phyloP scores from a whole-genome alignment of 2,329 filamentous ascomycete genomes.

The Blastomyces parvus region DNA sequence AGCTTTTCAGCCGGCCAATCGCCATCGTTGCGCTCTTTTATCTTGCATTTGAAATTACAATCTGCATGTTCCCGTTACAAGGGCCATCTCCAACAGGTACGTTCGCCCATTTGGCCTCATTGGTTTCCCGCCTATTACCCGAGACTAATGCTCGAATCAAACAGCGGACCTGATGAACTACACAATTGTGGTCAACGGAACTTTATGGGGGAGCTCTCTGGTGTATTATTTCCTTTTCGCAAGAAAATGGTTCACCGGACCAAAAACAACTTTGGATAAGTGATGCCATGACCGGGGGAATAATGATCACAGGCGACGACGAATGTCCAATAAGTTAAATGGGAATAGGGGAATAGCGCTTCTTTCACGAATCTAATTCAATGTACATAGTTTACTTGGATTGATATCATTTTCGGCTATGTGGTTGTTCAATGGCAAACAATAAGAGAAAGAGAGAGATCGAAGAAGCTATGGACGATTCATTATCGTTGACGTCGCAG shows the following conservation, averaged over 20 bases:
- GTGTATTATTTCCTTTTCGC: slow-evolving; percentile 49
- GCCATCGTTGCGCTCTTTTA: slow-evolving; percentile 47
- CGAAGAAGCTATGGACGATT: too few relatives aligned
- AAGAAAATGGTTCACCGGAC: slow-evolving; percentile 51
- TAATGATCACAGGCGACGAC: neutral
- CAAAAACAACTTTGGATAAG: slow-evolving; percentile 41
- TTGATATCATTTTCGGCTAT: too few relatives aligned
- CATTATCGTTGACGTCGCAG: too few relatives aligned
- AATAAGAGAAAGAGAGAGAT: too few relatives aligned
- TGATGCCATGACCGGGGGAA: neutral
- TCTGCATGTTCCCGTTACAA: slow-evolving; percentile 50
- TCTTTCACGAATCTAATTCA: too few relatives aligned
- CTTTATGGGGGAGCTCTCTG: slow-evolving; percentile 49
- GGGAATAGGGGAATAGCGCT: too few relatives aligned
- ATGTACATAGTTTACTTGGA: too few relatives aligned
- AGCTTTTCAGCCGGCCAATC: slow-evolving; percentile 41
- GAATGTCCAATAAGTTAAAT: neutral
- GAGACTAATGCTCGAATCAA: slow-evolving; percentile 10
- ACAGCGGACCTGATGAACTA: slow-evolving; percentile 51
- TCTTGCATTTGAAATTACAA: slow-evolving; percentile 45
- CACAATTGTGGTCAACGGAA: slow-evolving; percentile 51
- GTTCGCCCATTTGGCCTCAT: slow-evolving; percentile 13
- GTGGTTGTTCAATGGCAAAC: too few relatives aligned
- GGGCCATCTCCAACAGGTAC: slow-evolving; percentile 45
- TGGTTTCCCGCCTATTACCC: slow-evolving; percentile 4